A percentile compares a stretch with the other conserved stretches of the same genome.
Conservation (phyloP, 768 basidiomycete species). For the Trametopsis cervina region DNA sequence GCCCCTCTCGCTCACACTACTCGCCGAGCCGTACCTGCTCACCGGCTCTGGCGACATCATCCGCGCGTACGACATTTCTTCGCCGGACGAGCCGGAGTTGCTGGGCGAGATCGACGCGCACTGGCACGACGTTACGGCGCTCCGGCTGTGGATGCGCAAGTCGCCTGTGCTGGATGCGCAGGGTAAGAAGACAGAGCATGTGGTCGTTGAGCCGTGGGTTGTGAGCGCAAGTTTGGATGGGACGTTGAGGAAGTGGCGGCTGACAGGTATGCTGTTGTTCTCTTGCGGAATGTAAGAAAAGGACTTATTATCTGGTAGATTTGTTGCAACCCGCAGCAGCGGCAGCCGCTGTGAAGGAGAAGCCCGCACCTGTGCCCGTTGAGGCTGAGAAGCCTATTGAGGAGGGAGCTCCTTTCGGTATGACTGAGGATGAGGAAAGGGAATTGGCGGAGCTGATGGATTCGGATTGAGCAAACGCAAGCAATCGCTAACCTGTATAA, state of each 20-base stretch:
- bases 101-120: constrained; percentile 78
- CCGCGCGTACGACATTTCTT: constrained; percentile 72
- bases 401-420: constrained; percentile 22
- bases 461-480: neutral
- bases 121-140: constrained; percentile 79
- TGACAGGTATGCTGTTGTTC: constrained; percentile 40
- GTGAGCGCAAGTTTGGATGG: constrained; percentile 81
- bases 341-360: neutral
- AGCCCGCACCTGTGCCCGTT: neutral
- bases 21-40: constrained; percentile 69
- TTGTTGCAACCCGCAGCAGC: constrained; percentile 4
- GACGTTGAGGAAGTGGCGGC: constrained; percentile 80
- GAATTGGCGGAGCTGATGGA: constrained; percentile 80
- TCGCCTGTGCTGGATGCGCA: constrained; percentile 36
- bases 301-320: constrained; percentile 2
- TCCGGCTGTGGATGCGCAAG: constrained; percentile 65
- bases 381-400: constrained; percentile 4
- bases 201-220: constrained; percentile 68
- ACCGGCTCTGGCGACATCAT: constrained; percentile 84
- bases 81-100: constrained; percentile 58
- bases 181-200: constrained; percentile 22
- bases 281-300: neutral
- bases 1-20: constrained; percentile 53
- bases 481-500: no score
- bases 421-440: constrained; percentile 87